phyloP scores from a whole-genome alignment of 495 filamentous ascomycete species.

The Lentithecium fluviatile region DNA sequence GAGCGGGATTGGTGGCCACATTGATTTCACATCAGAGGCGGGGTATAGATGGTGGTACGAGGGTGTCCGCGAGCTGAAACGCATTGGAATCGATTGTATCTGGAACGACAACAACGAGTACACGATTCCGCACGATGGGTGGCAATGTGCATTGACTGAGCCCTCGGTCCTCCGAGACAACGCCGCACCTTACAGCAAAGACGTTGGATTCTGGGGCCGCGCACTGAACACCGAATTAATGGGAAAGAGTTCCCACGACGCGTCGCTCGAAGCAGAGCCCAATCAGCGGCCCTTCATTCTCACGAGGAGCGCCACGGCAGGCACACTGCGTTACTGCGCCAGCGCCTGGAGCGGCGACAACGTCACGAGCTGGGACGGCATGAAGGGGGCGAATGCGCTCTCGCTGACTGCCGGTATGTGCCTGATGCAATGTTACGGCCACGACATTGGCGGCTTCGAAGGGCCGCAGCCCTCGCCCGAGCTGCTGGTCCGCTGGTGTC shows the following conservation, averaged over 20 bases:
- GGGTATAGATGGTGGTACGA: conserved; percentile 71
- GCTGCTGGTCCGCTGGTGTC: conserved; percentile 67
- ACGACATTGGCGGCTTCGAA: conserved; percentile 73
- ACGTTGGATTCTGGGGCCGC: conserved; percentile 64
- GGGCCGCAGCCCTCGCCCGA: conserved; percentile 67
- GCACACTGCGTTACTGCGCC: conserved; percentile 64
- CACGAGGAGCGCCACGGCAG: conserved; percentile 65
- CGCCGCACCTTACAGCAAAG: conserved; percentile 15
- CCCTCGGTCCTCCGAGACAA: conserved; percentile 11
- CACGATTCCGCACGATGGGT: conserved; percentile 62
- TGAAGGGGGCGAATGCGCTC: conserved; percentile 66
- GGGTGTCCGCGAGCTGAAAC: conserved; percentile 58
- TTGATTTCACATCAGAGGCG: conserved; percentile 64
- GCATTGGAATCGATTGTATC: conserved; percentile 64
- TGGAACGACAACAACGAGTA: conserved; percentile 81
- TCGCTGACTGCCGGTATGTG: conserved; percentile 66
- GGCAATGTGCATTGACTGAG: conserved; percentile 55
- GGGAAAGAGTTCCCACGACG: conserved; percentile 65
- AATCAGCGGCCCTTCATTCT: conserved; percentile 61
- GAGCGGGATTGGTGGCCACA: conserved; percentile 65
- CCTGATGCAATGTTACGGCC: conserved; percentile 64
- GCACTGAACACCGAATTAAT: conserved; percentile 64
- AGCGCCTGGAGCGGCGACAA: conserved; percentile 61
- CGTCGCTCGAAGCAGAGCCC: conserved; percentile 55
- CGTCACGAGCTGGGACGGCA: conserved; percentile 51